Conservation (phyloP, 2,329 filamentous ascomycete species). For the Aspergillus ochraceus region DNA sequence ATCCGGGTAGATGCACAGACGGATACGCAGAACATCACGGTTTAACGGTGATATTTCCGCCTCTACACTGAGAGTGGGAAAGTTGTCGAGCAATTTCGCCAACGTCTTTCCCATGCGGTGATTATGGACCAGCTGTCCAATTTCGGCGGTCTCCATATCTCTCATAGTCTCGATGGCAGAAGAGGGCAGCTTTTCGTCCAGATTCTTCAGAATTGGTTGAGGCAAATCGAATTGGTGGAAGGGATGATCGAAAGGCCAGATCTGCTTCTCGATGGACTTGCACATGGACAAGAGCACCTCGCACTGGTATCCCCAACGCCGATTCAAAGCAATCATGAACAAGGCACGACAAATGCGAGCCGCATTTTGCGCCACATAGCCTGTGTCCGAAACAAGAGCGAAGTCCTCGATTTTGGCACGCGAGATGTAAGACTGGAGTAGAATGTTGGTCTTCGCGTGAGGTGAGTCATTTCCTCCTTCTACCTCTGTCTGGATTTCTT, state of each 20-base stretch:
- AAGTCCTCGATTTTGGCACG: conserved; percentile 87
- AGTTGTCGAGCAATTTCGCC: conserved; percentile 78
- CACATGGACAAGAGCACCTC: conserved; percentile 85
- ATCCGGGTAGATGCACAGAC: conserved; percentile 80
- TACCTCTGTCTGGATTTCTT: conserved; percentile 75
- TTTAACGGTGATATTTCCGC: conserved; percentile 95
- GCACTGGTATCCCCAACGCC: conserved; percentile 94
- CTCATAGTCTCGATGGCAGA: conserved; percentile 78
- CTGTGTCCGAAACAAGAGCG: conserved; percentile 84
- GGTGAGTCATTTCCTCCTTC: conserved; percentile 65
- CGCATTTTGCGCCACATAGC: conserved; percentile 94
- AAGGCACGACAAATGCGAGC: conserved; percentile 90
- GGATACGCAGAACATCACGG: conserved; percentile 88
- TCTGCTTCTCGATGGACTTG: conserved; percentile 94
- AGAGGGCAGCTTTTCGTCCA: conserved; percentile 75
- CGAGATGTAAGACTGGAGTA: conserved; percentile 92
- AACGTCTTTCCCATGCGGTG: conserved; percentile 81
- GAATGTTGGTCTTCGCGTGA: conserved; percentile 92
- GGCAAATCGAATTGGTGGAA: conserved; percentile 93
- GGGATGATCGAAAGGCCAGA: conserved; percentile 94
- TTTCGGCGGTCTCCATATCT: conserved; percentile 91
- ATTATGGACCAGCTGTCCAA: conserved; percentile 89
- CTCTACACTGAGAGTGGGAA: conserved; percentile 87
- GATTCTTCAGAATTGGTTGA: conserved; percentile 75
- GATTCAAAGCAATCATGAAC: conserved; percentile 96